Conservation (phyloP, 257 asterid genomes). For the Fraxinus pennsylvanica region DNA sequence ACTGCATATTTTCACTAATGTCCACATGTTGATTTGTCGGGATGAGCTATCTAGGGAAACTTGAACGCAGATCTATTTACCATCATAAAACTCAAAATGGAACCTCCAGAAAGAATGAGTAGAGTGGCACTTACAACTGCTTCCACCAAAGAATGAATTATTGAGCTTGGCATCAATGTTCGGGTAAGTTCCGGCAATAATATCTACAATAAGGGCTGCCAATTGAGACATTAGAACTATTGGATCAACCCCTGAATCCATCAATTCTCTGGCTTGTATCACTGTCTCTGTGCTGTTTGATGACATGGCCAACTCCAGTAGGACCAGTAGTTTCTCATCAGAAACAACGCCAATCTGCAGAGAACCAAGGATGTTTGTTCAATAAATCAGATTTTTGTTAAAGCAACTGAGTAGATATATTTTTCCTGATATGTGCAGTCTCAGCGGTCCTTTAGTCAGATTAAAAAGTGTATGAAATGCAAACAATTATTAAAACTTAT, state of each 20-base stretch:
- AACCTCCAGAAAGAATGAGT: not conserved
- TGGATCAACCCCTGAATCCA: slow-evolving; percentile 93
- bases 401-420: not conserved
- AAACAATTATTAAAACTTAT: too few species aligned
- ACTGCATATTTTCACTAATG: too few species aligned
- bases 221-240: slow-evolving; percentile 86
- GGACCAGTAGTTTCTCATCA: slow-evolving; percentile 86
- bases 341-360: slow-evolving; percentile 96
- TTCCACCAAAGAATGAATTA: slow-evolving; percentile 52
- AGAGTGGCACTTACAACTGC: slow-evolving; percentile 32
- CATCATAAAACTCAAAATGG: too few species aligned
- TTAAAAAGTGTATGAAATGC: too few species aligned
- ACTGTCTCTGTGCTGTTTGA: slow-evolving; percentile 95
- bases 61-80: too few species aligned
- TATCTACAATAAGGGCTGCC: slow-evolving; percentile 91
- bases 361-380: not conserved
- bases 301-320: slow-evolving; percentile 92
- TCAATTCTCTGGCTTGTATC: slow-evolving; percentile 76
- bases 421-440: too few species aligned
- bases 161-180: slow-evolving; percentile 44
- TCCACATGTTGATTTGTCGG: too few species aligned
- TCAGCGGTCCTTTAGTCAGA: too few species aligned
- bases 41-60: too few species aligned
- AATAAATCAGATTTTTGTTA: not conserved
- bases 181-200: slow-evolving; percentile 79